A percentile compares a stretch with the other conserved stretches of the same genome.
phyloP scores from a whole-genome alignment of 2,329 filamentous ascomycete genomes.

The Aspergillus tubingensis region DNA sequence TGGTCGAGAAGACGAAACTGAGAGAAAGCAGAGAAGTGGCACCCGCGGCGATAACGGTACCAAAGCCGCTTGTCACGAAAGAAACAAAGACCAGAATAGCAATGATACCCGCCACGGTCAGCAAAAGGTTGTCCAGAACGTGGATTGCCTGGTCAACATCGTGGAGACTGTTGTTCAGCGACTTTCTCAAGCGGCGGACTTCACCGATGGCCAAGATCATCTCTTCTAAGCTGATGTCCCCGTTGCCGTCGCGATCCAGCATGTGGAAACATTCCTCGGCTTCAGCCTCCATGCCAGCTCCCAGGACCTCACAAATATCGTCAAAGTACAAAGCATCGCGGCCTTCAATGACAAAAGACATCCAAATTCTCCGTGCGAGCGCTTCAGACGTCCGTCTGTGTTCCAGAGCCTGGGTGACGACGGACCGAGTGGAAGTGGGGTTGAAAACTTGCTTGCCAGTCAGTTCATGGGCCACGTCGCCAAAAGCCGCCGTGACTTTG shows the following conservation, averaged over 20 bases:
- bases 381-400: conserved; percentile 82
- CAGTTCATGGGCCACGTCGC: conserved; percentile 90
- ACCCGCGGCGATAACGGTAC: conserved; percentile 82
- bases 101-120: conserved; percentile 77
- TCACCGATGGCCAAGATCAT: conserved; percentile 88
- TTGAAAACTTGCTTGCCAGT: conserved; percentile 96
- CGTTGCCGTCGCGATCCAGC: conserved; percentile 85
- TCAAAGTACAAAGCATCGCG: conserved; percentile 75
- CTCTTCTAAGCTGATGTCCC: conserved; percentile 92
- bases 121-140: conserved; percentile 83
- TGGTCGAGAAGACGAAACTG: conserved; percentile 94
- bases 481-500: conserved; percentile 90
- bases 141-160: conserved; percentile 94
- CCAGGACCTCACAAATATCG: conserved; percentile 86
- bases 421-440: conserved; percentile 82
- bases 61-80: conserved; percentile 84
- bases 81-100: conserved; percentile 84
- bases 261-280: conserved; percentile 82
- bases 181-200: conserved; percentile 81
- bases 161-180: conserved; percentile 90
- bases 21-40: conserved; percentile 90
- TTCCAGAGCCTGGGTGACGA: conserved; percentile 86
- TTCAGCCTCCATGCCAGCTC: conserved; percentile 69
- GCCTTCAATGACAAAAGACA: conserved; percentile 94
- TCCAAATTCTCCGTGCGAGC: conserved; percentile 93